Evolutionary conservation across 2,329 filamentous ascomycete genomes (phyloP).

Genomic region (Colletotrichum sublineola): DNA sequence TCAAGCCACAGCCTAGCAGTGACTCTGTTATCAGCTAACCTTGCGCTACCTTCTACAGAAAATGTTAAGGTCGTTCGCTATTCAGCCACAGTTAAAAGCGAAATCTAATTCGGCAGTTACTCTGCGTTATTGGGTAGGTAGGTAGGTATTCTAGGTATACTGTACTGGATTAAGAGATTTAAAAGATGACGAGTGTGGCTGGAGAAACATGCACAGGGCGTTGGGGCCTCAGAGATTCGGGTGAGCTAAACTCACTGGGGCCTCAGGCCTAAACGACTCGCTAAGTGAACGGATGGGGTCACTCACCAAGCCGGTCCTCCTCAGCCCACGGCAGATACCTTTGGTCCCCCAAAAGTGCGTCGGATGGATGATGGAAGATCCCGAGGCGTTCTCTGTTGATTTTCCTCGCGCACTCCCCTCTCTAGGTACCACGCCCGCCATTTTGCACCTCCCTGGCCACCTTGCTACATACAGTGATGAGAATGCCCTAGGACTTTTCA

Average conservation of each 20-base stretch:
- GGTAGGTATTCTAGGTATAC: too few relatives aligned
- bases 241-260: slow-evolving; percentile 21
- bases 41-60: too few relatives aligned
- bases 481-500: slow-evolving; percentile 33
- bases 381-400: slow-evolving; percentile 37
- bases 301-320: slow-evolving; percentile 26
- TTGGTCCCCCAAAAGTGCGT: slow-evolving; percentile 37
- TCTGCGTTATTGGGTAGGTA: too few relatives aligned
- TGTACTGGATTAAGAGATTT: too few relatives aligned
- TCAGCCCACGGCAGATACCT: slow-evolving; percentile 37
- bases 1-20: too few relatives aligned
- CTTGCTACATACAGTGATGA: slow-evolving; percentile 10
- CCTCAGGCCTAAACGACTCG: slow-evolving; percentile 40
- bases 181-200: slow-evolving; percentile 4
- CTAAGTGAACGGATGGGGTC: slow-evolving; percentile 31
- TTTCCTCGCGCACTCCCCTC: slow-evolving; percentile 41
- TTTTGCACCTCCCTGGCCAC: slow-evolving; percentile 14
- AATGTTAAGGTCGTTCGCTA: too few relatives aligned
- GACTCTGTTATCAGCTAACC: too few relatives aligned
- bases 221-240: slow-evolving; percentile 9
- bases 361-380: slow-evolving; percentile 39
- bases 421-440: slow-evolving; percentile 5
- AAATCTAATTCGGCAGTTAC: too few relatives aligned
- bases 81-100: too few relatives aligned
- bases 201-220: slow-evolving; percentile 7